Base-by-base conservation (phyloP, 129 eudicot genomes). In the Glebionis coronaria region DNA sequence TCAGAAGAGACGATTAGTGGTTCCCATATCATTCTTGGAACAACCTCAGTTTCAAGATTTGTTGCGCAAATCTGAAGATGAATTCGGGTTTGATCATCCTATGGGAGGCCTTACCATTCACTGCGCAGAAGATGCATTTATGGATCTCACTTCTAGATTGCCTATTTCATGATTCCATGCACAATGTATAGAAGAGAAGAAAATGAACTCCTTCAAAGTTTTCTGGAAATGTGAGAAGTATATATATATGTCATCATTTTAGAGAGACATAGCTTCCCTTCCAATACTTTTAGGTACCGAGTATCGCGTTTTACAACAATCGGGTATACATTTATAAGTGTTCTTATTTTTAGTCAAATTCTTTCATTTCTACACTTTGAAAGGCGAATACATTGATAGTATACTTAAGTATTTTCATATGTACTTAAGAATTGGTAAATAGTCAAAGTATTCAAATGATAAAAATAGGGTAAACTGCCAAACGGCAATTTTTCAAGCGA, bases 61-160 rank as follows among this genome's bases (percentile, higher is more conserved):
- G 71, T 68, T 87, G 68, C 78, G 68, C 0, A 54, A 46, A 31
- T 82, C 89, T 1, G 89, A 78, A 66, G 84, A 87, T 23, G 95
- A 83, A 69, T 86, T 80, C 19, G 88, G 86, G 44, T 86, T 73
- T 64, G 69, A 83, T 52, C 86, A 85, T 80, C 78, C 86, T 0
- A 77, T 69, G 78, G 93, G 93, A n/a, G 88, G 88, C 15, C 73
- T 86, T 3, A 88, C 96, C 15, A 80, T 88, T 76, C 96, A 90
- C 11, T 88, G 96, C 54, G 67, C 55, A 59, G 84, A 85, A 67
- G 82, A 85, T 15, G 75, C 20, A 16, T 80, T 88, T 51, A 16
- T 80, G 2, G 55, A 62, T 67, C 73, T 82, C 44, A 84, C 82
- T 73, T 75, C 86, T 58, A 54, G 73, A 47, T 63, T 77, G 44